Base-by-base conservation (phyloP, 139 green algal species). In the Parachlorella kessleri region DNA sequence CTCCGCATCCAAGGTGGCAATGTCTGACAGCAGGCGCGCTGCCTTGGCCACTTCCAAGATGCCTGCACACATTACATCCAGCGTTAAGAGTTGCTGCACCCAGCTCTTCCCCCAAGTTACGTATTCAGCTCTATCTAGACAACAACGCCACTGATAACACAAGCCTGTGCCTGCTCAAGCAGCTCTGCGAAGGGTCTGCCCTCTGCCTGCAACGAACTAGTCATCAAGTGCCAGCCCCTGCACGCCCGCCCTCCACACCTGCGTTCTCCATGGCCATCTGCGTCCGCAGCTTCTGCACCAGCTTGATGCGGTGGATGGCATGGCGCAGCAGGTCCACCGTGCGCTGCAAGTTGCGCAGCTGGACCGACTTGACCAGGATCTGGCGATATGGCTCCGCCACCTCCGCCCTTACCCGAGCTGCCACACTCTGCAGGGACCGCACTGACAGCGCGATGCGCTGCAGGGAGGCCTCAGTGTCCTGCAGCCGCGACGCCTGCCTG, bases 21-120 rank as follows among this genome's bases (percentile, higher is more conserved):
- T 88, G 64, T 97, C 93, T 30, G 84, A 87, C 23, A 96, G 77
- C 32, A 97, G 89, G 80, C 91, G 92, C 6, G 93, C 93, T 2
- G 93, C 90, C 70, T 97, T 97, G 24, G 93, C 91, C 8, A 96
- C 79, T 74, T 97, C 93, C 64, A 94, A 38, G 33, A 84, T 36
- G 24, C 75, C 59, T 66, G 48, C 33, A 7, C 6, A n/a, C n/a
- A n/a, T n/a, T n/a, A n/a, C n/a, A n/a, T n/a, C n/a, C n/a, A n/a
- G n/a, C n/a, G n/a, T n/a, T n/a, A n/a, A n/a, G n/a, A n/a, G n/a
- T n/a, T n/a, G n/a, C n/a, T n/a, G n/a, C n/a, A n/a, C n/a, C n/a
- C n/a, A n/a, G n/a, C n/a, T n/a, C n/a, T n/a, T n/a, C n/a, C n/a
- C n/a, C n/a, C n/a, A n/a, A n/a, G n/a, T n/a, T n/a, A n/a, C n/a